Percentiles rank a stretch among this genome's conserved stretches.
These are phyloP conservation scores for Chrysanthemum lavandulifolium DNA, from an alignment of 129 eudicot genomes.

Conservation along the genomic window DNA sequence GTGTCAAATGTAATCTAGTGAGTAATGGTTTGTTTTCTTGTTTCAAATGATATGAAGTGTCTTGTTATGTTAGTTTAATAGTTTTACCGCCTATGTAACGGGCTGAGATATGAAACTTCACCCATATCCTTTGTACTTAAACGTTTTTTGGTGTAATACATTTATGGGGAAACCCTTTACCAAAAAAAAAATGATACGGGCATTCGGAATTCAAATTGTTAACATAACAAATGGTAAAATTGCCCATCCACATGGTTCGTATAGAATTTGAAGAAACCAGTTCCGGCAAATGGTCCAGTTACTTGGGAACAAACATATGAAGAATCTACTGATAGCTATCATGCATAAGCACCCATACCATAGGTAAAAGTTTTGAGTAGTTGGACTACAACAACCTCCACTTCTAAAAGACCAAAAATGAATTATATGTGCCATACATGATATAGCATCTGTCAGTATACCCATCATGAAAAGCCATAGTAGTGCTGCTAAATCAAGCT, in stretches of 20 bases:
- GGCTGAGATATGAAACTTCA: no score
- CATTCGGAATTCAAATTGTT: background rate
- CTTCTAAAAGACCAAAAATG: conserved; percentile 20
- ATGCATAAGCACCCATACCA: conserved; percentile 22
- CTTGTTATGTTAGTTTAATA: no score
- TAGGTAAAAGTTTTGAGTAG: conserved; percentile 3
- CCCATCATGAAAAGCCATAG: conserved; percentile 19
- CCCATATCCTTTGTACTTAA: no score
- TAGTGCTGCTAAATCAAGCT: conserved; percentile 18
- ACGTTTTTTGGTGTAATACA: no score
- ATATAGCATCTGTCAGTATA: conserved; percentile 13
- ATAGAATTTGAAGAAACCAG: conserved; percentile 15
- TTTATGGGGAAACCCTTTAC: no score
- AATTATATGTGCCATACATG: background rate
- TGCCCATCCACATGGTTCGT: conserved; percentile 21
- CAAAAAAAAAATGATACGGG: no score
- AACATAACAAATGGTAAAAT: conserved; percentile 4
- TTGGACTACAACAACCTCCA: conserved; percentile 31
- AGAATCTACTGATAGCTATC: background rate
- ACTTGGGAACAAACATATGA: conserved; percentile 10
- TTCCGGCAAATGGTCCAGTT: conserved; percentile 28
- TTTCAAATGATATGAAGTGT: no score
- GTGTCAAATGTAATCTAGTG: no score
- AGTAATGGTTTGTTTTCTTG: no score
- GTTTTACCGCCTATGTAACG: no score